Evolutionary conservation across 148 eudicot species (phyloP).

Genomic region (Spergularia marina): DNA sequence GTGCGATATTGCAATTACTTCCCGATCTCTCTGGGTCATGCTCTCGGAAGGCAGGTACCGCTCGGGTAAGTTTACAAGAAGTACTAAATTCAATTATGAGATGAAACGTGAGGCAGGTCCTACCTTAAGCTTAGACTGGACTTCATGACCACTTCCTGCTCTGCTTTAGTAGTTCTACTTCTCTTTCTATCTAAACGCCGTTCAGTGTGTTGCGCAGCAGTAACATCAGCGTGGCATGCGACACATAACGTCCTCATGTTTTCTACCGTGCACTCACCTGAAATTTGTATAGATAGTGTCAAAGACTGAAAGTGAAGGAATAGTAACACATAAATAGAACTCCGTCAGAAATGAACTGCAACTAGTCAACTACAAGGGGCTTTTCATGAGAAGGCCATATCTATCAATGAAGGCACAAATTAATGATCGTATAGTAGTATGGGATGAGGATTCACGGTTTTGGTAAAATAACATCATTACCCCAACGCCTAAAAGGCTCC

Average conservation of each 20-base stretch:
- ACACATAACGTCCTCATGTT: conserved; percentile 95
- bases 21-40: not conserved
- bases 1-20: not conserved
- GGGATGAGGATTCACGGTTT: too few relatives aligned
- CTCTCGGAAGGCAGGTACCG: not conserved
- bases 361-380: not conserved
- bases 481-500: too few relatives aligned
- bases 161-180: conserved; percentile 41
- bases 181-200: conserved; percentile 56
- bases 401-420: too few relatives aligned
- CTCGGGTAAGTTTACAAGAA: not conserved
- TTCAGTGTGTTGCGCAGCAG: conserved; percentile 68
- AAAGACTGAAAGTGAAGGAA: too few relatives aligned
- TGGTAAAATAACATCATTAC: too few relatives aligned
- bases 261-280: conserved; percentile 92
- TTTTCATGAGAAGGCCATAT: not conserved
- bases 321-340: not conserved
- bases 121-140: conserved; percentile 44
- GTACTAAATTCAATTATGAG: not conserved
- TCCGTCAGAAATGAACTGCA: not conserved
- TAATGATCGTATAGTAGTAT: too few relatives aligned
- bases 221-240: conserved; percentile 91
- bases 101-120: not conserved
- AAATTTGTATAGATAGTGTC: conserved; percentile 8
- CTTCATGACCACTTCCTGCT: conserved; percentile 27